Conservation (phyloP, 1,284 basidiomycete species). For the Mycena citricolor region DNA sequence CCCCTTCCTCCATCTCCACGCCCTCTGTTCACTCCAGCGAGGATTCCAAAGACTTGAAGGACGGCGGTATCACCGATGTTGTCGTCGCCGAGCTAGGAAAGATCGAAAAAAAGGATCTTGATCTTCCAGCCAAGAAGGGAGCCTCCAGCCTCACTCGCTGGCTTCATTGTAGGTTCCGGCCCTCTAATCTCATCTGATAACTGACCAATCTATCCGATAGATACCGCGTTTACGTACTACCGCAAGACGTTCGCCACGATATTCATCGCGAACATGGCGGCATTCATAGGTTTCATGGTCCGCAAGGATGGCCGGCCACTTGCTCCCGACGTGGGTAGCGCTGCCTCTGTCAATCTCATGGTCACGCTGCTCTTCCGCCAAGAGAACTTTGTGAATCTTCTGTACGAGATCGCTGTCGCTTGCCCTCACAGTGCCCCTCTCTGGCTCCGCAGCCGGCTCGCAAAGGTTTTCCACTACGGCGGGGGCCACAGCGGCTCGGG, state of each 20-base stretch:
- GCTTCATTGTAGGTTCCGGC: slow-evolving; percentile 6
- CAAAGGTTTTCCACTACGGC: slow-evolving; percentile 54
- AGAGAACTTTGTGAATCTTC: slow-evolving; percentile 58
- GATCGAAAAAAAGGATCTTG: slow-evolving; percentile 3
- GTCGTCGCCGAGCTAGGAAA: not conserved
- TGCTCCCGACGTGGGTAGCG: slow-evolving; percentile 26
- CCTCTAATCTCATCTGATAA: not conserved
- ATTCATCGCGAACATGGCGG: slow-evolving; percentile 23
- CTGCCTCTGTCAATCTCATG: slow-evolving; percentile 44
- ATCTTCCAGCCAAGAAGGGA: slow-evolving; percentile 16
- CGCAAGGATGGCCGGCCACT: slow-evolving; percentile 21
- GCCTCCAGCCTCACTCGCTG: slow-evolving; percentile 14
- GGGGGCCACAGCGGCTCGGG: slow-evolving; percentile 60
- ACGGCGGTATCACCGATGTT: too few relatives aligned
- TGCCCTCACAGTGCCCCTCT: slow-evolving; percentile 56
- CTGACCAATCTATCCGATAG: slow-evolving; percentile 10
- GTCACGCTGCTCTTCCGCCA: slow-evolving; percentile 58
- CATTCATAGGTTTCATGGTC: slow-evolving; percentile 13
- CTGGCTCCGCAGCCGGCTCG: slow-evolving; percentile 40
- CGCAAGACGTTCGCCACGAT: slow-evolving; percentile 26
- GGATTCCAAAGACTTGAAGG: too few relatives aligned
- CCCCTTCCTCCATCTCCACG: too few relatives aligned
- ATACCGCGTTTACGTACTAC: slow-evolving; percentile 26
- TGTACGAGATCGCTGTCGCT: slow-evolving; percentile 51
- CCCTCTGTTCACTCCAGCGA: too few relatives aligned